A percentile compares a stretch with the other conserved stretches of the same genome.
phyloP scores from a whole-genome alignment of 768 basidiomycete species.

The Boletus vinaceobasis region DNA sequence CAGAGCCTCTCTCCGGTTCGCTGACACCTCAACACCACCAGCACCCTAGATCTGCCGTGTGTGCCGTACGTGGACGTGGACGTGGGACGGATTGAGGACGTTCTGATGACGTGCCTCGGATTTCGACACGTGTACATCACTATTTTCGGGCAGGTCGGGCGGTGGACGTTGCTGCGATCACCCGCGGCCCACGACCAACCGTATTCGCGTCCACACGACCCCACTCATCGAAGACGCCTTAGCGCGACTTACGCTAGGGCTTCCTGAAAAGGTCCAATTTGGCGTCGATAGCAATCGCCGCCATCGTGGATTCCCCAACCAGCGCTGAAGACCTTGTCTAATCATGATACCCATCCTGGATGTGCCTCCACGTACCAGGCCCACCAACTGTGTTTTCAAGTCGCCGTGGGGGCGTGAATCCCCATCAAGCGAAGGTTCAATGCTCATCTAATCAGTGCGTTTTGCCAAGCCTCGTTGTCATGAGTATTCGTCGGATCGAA shows the following conservation, averaged over 20 bases:
- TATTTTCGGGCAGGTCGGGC: background rate
- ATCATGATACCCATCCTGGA: background rate
- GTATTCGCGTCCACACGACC: background rate
- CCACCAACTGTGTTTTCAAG: background rate
- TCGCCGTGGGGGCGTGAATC: background rate
- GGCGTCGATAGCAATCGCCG: background rate
- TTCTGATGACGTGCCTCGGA: background rate
- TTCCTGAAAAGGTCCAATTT: background rate
- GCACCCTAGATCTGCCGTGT: background rate
- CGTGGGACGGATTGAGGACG: background rate
- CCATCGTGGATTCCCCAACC: background rate
- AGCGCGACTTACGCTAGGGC: background rate
- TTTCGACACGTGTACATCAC: background rate
- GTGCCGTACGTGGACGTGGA: background rate
- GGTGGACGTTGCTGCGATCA: slow-evolving; percentile 1
- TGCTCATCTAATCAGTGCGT: background rate
- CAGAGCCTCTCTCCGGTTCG: too few relatives aligned
- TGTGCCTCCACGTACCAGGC: background rate
- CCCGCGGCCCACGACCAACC: background rate
- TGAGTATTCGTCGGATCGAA: background rate
- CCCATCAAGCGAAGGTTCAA: background rate
- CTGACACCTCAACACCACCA: background rate
- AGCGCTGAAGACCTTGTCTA: background rate
- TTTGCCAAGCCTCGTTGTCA: background rate
- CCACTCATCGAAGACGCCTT: background rate